Conservation (phyloP, 1,139 yeast genomes). For the Hemisphaericaspora xylanilytica region DNA sequence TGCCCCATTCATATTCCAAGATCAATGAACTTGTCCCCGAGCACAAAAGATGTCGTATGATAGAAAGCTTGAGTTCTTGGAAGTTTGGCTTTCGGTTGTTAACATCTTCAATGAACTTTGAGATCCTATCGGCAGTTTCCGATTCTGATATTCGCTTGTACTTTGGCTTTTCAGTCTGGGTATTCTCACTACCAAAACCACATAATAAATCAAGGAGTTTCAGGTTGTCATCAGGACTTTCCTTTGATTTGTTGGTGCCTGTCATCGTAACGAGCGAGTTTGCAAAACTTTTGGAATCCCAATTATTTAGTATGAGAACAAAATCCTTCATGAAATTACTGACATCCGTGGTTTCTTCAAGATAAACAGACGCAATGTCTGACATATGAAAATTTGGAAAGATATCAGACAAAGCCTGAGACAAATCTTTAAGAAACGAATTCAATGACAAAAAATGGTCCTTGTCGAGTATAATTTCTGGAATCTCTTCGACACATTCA, state of each 20-base stretch:
- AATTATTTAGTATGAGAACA: constrained; percentile 22
- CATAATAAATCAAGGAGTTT: constrained; percentile 39
- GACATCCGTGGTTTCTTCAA: constrained; percentile 10
- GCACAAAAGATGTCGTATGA: constrained; percentile 41
- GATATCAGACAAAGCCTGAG: constrained; percentile 4
- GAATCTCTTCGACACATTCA: constrained; percentile 14
- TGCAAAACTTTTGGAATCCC: constrained; percentile 20
- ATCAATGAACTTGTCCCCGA: constrained; percentile 18
- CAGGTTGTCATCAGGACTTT: constrained; percentile 27
- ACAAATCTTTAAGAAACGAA: constrained; percentile 8
- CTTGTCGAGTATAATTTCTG: constrained; percentile 19
- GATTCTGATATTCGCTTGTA: constrained; percentile 6
- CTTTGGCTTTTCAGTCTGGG: constrained; percentile 12
- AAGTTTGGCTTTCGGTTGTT: constrained; percentile 32
- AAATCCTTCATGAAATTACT: constrained; percentile 24
- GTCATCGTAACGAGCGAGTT: constrained; percentile 15
- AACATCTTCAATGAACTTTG: constrained; percentile 25
- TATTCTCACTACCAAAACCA: constrained; percentile 29
- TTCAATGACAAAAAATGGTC: constrained; percentile 24
- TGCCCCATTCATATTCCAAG: constrained; percentile 28
- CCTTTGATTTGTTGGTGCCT: constrained; percentile 10
- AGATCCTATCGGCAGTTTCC: constrained; percentile 21
- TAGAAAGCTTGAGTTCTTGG: constrained; percentile 43
- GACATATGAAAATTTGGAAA: constrained; percentile 13
- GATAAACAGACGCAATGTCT: constrained; percentile 23